phyloP scores from a whole-genome alignment of 2,329 filamentous ascomycete genomes.

The Rugonectria rugulosa region DNA sequence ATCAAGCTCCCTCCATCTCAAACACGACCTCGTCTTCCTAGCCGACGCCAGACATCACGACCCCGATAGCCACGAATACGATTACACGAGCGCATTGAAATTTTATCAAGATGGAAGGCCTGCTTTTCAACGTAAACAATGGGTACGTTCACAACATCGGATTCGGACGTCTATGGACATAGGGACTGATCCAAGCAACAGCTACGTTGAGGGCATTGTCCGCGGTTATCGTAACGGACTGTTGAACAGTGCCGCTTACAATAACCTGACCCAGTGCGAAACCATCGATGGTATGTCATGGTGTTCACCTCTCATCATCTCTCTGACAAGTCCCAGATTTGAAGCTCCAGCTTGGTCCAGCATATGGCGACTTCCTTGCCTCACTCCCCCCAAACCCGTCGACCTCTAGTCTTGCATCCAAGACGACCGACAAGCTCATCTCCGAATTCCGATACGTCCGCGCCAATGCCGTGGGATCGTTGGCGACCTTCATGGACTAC shows the following conservation, averaged over 20 bases:
- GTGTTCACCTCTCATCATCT: background rate
- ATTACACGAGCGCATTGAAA: constrained; percentile 5
- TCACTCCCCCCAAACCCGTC: constrained; percentile 95
- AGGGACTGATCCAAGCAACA: constrained; percentile 51
- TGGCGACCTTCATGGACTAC: constrained; percentile 97
- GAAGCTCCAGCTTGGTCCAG: constrained; percentile 94
- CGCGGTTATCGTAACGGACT: constrained; percentile 96
- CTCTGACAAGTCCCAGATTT: constrained; percentile 69
- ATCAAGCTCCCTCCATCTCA: constrained; percentile 29
- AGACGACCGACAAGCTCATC: constrained; percentile 97
- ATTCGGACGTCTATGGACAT: constrained; percentile 20
- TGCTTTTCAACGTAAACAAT: constrained; percentile 94
- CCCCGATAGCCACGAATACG: constrained; percentile 12
- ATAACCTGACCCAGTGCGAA: constrained; percentile 96
- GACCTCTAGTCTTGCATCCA: constrained; percentile 91
- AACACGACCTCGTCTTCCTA: constrained; percentile 5
- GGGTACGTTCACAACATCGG: too few relatives aligned
- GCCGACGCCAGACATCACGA: constrained; percentile 19
- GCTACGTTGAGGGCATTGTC: constrained; percentile 97
- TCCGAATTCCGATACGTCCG: constrained; percentile 97
- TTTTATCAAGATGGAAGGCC: constrained; percentile 76
- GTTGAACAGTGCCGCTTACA: constrained; percentile 88
- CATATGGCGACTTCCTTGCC: constrained; percentile 96
- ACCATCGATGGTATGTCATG: constrained; percentile 82
- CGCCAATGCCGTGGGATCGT: constrained; percentile 88